Conservation (phyloP, 2,329 filamentous ascomycete species). For the Monosporascus sp. region DNA sequence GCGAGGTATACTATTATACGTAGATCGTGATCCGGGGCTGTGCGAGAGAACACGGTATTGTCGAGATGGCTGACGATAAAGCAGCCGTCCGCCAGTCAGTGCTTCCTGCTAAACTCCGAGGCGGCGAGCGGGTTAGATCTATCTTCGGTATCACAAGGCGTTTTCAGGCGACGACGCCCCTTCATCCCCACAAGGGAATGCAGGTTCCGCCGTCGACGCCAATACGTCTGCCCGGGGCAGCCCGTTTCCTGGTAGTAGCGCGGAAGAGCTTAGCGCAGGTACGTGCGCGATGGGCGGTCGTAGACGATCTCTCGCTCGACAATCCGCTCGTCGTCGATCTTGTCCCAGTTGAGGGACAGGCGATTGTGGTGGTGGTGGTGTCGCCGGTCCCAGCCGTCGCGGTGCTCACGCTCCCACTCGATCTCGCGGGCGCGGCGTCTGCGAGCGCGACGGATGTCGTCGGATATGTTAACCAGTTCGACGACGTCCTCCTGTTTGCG, state of each 20-base stretch:
- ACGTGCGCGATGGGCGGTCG: constrained; percentile 38
- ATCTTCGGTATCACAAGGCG: too few relatives aligned
- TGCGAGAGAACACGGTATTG: not conserved
- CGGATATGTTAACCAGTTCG: constrained; percentile 74
- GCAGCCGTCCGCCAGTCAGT: too few relatives aligned
- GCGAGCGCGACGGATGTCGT: constrained; percentile 68
- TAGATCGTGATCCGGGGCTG: too few relatives aligned
- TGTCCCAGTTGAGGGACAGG: constrained; percentile 27
- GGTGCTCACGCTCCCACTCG: constrained; percentile 55
- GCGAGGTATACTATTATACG: too few relatives aligned
- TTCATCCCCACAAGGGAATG: too few relatives aligned
- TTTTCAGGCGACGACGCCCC: too few relatives aligned
- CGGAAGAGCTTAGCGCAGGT: constrained; percentile 16
- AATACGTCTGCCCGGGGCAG: too few relatives aligned
- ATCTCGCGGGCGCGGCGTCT: constrained; percentile 48
- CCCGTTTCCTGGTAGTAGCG: too few relatives aligned
- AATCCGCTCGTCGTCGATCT: constrained; percentile 57
- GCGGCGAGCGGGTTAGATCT: too few relatives aligned
- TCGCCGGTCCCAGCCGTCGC: constrained; percentile 44
- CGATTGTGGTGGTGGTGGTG: constrained; percentile 34
- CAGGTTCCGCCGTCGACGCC: too few relatives aligned
- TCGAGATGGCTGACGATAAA: too few relatives aligned
- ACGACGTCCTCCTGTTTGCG: constrained; percentile 73
- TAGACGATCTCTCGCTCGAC: constrained; percentile 66
- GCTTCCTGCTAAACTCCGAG: too few relatives aligned